Percentiles rank a stretch among this genome's conserved stretches.
Evolutionary conservation across 2,329 filamentous ascomycete species (phyloP).

Genomic region (Paecilomyces sp.): DNA sequence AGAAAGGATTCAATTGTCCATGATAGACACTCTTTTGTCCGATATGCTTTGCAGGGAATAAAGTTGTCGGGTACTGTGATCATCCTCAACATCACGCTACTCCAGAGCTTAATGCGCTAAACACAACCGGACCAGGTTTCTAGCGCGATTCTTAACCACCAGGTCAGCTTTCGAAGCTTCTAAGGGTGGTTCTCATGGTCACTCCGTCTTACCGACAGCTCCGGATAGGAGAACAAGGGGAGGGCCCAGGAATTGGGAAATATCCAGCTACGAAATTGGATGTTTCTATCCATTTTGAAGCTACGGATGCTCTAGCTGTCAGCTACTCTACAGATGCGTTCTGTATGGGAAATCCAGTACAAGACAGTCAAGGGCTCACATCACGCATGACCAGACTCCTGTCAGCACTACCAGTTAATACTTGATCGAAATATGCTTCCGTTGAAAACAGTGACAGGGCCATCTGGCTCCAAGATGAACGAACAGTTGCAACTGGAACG

Average conservation of each 20-base stretch:
- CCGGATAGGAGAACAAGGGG: background rate
- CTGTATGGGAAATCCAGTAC: background rate
- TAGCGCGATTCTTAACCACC: background rate
- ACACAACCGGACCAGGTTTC: background rate
- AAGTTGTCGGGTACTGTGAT: background rate
- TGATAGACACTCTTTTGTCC: background rate
- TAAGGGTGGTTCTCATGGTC: background rate
- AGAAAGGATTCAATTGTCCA: background rate
- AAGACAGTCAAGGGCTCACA: background rate
- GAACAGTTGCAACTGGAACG: background rate
- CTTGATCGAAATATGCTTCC: background rate
- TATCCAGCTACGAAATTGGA: background rate
- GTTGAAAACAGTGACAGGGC: constrained; percentile 5
- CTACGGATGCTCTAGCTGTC: background rate
- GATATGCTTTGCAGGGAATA: background rate
- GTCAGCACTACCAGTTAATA: background rate
- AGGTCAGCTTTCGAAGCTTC: background rate
- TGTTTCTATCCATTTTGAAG: background rate
- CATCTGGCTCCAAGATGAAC: background rate
- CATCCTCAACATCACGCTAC: background rate
- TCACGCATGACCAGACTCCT: background rate
- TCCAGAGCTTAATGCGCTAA: background rate
- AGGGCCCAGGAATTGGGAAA: background rate
- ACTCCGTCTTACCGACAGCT: background rate
- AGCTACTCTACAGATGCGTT: too few species aligned